Evolutionary conservation across 1,284 basidiomycete genomes (phyloP), one percentile per base, ranked within the genome.

Genomic region (Quambalaria eucalypti): DNA sequence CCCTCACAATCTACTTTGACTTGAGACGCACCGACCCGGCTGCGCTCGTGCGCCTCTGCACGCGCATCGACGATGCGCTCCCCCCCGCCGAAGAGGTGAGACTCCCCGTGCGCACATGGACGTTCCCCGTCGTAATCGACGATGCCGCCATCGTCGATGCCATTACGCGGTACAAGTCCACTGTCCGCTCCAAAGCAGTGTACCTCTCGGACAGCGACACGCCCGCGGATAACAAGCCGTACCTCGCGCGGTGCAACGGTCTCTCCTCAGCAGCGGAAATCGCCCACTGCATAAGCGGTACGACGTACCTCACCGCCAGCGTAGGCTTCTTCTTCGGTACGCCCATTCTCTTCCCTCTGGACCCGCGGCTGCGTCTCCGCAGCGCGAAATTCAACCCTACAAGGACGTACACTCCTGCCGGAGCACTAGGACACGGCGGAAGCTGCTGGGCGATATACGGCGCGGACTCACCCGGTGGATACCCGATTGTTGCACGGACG

Each of bases 181-280:
- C 80, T 0, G 80, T 78, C 0, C 76, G 85, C 12, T 77, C 80
- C 51, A 80, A 80, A 51, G 84, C 85, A 0, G 82, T 82, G 1
- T 87, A 87, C 67, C 76, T 87, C 0, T 85, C 36, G 14, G 4
- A 51, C 3, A 9, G 9, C n/a, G 19, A 9, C 14, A 12, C 28
- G n/a, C 31, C 31, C 19, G 42, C 84, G 0, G 83, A 82, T 69
- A 87, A 87, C 63, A 74, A 84, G 40, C 81, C 84, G 42, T 86
- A 86, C 62, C 78, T 86, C 1, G 83, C 84, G 0, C 77, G 76
- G 44, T 84, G 84, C 39, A 86, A n/a, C n/a, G n/a, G n/a, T n/a
- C n/a, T n/a, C n/a, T n/a, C n/a, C n/a, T n/a, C n/a, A n/a, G n/a
- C n/a, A n/a, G n/a, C n/a, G n/a, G n/a, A n/a, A n/a, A n/a, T n/a